Percentiles rank a stretch among this genome's conserved stretches.
phyloP scores from a whole-genome alignment of 2,329 filamentous ascomycete species.

The Botrytis squamosa region DNA sequence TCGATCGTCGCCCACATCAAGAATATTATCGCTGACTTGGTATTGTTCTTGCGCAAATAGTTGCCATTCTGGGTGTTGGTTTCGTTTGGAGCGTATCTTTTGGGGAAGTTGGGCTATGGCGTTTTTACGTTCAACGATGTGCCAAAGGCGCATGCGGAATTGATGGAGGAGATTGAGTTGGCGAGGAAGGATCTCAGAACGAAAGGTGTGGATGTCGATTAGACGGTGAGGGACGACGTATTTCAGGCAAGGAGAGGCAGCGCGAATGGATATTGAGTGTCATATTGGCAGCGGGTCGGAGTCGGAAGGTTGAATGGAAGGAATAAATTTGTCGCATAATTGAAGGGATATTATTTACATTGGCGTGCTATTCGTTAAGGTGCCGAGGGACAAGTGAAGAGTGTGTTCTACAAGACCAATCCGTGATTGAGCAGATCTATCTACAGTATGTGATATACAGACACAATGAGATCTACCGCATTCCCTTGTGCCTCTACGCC shows the following conservation, averaged over 20 bases:
- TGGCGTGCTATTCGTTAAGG: neutral
- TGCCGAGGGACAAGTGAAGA: neutral
- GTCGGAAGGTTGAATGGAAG: slow-evolving; percentile 1
- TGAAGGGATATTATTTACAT: slow-evolving; percentile 9
- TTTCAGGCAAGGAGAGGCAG: neutral
- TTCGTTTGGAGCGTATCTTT: slow-evolving; percentile 85
- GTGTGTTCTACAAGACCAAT: neutral
- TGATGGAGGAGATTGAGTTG: slow-evolving; percentile 79
- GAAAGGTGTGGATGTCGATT: slow-evolving; percentile 64
- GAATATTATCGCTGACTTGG: slow-evolving; percentile 18
- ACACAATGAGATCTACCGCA: neutral
- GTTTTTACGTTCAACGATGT: slow-evolving; percentile 97
- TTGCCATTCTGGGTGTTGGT: slow-evolving; percentile 92
- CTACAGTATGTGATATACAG: neutral
- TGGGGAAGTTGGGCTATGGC: slow-evolving; percentile 87
- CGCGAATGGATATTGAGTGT: neutral
- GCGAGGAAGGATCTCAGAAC: slow-evolving; percentile 71
- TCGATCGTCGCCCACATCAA: slow-evolving; percentile 18
- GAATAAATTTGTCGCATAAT: slow-evolving; percentile 17
- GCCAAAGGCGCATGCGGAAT: slow-evolving; percentile 82
- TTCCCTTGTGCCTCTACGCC: neutral
- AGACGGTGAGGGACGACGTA: slow-evolving; percentile 8
- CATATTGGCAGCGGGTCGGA: neutral
- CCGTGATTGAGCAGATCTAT: neutral
- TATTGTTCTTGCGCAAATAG: slow-evolving; percentile 47